Evolutionary conservation across 495 filamentous ascomycete genomes (phyloP).

Genomic region (Aspergillus baeticus): DNA sequence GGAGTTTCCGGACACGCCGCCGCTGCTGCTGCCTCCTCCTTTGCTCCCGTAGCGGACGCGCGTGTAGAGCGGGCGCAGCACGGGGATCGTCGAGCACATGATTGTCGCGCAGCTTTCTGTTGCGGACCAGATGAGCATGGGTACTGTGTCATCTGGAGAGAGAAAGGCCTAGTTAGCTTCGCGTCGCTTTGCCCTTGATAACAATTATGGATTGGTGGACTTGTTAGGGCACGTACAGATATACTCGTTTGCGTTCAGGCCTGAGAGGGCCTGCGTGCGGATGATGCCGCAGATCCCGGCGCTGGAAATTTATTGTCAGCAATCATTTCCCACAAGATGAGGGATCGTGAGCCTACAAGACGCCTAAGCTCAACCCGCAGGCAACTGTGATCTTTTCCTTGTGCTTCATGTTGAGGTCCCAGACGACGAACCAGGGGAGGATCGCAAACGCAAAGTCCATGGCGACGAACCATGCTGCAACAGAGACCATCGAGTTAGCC

Average conservation of each 20-base stretch:
- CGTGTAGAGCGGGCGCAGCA: constrained; percentile 28
- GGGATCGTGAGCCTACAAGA: constrained; percentile 20
- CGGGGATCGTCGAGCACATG: constrained; percentile 29
- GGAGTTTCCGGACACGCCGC: constrained; percentile 15
- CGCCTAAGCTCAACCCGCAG: constrained; percentile 25
- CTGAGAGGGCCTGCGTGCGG: constrained; percentile 24
- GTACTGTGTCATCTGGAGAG: constrained; percentile 24
- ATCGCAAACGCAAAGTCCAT: constrained; percentile 29
- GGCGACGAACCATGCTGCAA: constrained; percentile 22
- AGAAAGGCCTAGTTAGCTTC: neutral
- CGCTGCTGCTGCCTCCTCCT: constrained; percentile 11
- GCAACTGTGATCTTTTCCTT: constrained; percentile 31
- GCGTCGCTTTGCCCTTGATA: too few species aligned
- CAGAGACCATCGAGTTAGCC: too few species aligned
- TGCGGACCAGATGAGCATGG: constrained; percentile 31
- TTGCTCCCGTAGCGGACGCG: constrained; percentile 26
- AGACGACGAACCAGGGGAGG: constrained; percentile 31
- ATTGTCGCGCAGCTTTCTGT: constrained; percentile 29
- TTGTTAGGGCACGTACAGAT: constrained; percentile 20
- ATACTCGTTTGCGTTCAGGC: constrained; percentile 25
- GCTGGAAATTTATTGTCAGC: constrained; percentile 7
- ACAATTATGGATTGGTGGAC: too few species aligned
- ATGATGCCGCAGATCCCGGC: constrained; percentile 32
- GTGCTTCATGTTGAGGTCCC: constrained; percentile 32
- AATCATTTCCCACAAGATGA: neutral